Percentiles rank a stretch among this genome's conserved stretches.
Conservation (phyloP, 2,329 filamentous ascomycete genomes). For the Fusarium kyushuense region DNA sequence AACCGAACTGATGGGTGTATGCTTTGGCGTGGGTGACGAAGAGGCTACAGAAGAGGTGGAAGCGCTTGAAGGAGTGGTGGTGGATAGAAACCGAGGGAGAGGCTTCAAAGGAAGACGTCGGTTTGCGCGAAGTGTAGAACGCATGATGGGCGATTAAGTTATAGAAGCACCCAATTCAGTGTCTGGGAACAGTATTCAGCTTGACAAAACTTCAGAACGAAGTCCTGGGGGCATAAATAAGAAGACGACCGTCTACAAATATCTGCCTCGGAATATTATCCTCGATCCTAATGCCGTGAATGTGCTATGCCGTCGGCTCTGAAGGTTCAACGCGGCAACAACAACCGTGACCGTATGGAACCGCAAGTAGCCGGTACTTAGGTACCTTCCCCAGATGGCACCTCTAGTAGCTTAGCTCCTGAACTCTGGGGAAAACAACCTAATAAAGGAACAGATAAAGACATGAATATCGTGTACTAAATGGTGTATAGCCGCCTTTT, state of each 20-base stretch:
- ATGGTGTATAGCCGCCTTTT: not conserved
- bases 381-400: conserved; percentile 44
- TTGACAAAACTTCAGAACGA: conserved; percentile 23
- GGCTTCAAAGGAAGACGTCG: conserved; percentile 62
- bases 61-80: conserved; percentile 50
- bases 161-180: conserved; percentile 30
- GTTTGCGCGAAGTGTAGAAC: conserved; percentile 64
- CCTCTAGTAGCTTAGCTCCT: conserved; percentile 14
- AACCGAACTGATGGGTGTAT: conserved; percentile 76
- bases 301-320: conserved; percentile 47
- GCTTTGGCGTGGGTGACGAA: conserved; percentile 49
- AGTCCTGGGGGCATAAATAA: conserved; percentile 21
- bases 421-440: conserved; percentile 29
- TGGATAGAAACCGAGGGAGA: conserved; percentile 56
- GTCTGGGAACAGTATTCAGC: conserved; percentile 18
- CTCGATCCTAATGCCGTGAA: conserved; percentile 43
- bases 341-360: conserved; percentile 50
- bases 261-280: conserved; percentile 25
- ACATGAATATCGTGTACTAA: not conserved
- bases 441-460: not conserved
- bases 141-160: conserved; percentile 57
- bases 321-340: conserved; percentile 39
- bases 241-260: conserved; percentile 15
- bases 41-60: conserved; percentile 51
- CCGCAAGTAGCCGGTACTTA: conserved; percentile 51